Base-by-base conservation (phyloP, 2,329 filamentous ascomycete genomes). In the Monosporascus ibericus region DNA sequence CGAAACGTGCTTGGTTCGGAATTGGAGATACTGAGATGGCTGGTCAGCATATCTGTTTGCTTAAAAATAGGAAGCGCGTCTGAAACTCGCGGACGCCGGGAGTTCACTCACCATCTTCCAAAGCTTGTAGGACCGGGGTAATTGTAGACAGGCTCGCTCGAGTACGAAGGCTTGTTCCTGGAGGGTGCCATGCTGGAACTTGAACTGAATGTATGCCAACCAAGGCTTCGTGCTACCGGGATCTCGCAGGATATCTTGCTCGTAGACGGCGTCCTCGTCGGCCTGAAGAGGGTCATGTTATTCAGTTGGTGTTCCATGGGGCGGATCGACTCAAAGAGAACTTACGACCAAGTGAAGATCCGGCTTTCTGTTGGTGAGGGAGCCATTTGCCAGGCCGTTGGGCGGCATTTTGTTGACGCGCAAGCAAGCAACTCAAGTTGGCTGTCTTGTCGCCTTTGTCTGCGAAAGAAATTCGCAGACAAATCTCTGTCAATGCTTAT, bases 41-140 rank as follows among this genome's bases (percentile, higher is more conserved):
- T 17, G 38, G 51, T 58, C 34, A 63, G 57, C 49, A 59, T 36
- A 17, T 42, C 14, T 44, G 53, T 39, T 40, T 50, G 47, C 49
- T 49, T 52, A 49, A 47, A 48, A 47, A 30, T 6, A 7, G 5
- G 2, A 17, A 11, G 24, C 42, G 15, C 18, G 25, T 27, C 46
- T 47, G 25, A 24, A 48, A 38, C 8, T 9, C 25, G 53, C 24
- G 37, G 51, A 53, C 49, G 48, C 42, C 40, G 22, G 56, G 17
- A 14, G 48, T 6, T 20, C 44, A 62, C 72, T 54, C 73, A 90
- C 86, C 83, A 95, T 85, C 74, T 96, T 97, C 94, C 94, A 99
- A 48, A 99, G 78, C 75, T 99, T 99, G 76, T 96, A 99, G 27
- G 92, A 97, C 61, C 94, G 84, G 48, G 94, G 94, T 46, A 99